phyloP scores from a whole-genome alignment of 163 green algal genomes.

The Scenedesmus sp. region DNA sequence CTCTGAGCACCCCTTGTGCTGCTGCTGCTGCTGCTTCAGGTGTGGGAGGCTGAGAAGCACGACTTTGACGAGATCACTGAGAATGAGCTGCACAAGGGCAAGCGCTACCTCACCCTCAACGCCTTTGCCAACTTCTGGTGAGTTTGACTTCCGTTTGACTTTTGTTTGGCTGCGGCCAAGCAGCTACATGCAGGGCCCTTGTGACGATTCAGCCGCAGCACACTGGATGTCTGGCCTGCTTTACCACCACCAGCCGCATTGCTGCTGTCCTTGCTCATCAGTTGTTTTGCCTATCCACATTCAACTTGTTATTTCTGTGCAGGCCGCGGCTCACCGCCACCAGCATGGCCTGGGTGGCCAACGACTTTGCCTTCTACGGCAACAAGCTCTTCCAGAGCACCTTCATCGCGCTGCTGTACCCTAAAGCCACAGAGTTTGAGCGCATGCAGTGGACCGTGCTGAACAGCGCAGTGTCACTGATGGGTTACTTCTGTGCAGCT shows the following conservation, averaged over 20 bases:
- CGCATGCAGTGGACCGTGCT: slow-evolving; percentile 55
- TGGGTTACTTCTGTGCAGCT: slow-evolving; percentile 47
- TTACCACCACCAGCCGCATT: not conserved
- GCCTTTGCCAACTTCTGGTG: slow-evolving; percentile 28
- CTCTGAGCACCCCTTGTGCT: not conserved
- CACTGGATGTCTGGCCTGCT: not conserved
- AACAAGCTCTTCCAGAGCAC: slow-evolving; percentile 54
- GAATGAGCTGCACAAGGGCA: slow-evolving; percentile 37
- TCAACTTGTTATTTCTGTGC: not conserved
- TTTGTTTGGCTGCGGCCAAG: not conserved
- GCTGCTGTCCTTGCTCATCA: not conserved
- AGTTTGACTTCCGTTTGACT: not conserved
- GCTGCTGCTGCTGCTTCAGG: slow-evolving; percentile 16
- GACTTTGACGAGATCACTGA: slow-evolving; percentile 31
- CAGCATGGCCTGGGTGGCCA: slow-evolving; percentile 27
- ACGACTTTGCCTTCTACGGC: slow-evolving; percentile 38
- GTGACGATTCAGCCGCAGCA: too few relatives aligned
- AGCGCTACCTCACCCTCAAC: slow-evolving; percentile 15
- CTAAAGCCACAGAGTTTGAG: slow-evolving; percentile 49
- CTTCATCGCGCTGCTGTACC: slow-evolving; percentile 52
- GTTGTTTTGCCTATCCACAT: too few relatives aligned
- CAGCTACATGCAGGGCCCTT: not conserved
- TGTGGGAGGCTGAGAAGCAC: slow-evolving; percentile 39
- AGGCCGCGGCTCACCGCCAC: slow-evolving; percentile 29
- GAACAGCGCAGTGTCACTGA: slow-evolving; percentile 46